These are phyloP conservation scores for Alnus rubra DNA, from an alignment of 306 rosid genomes.

Conservation along the genomic window DNA sequence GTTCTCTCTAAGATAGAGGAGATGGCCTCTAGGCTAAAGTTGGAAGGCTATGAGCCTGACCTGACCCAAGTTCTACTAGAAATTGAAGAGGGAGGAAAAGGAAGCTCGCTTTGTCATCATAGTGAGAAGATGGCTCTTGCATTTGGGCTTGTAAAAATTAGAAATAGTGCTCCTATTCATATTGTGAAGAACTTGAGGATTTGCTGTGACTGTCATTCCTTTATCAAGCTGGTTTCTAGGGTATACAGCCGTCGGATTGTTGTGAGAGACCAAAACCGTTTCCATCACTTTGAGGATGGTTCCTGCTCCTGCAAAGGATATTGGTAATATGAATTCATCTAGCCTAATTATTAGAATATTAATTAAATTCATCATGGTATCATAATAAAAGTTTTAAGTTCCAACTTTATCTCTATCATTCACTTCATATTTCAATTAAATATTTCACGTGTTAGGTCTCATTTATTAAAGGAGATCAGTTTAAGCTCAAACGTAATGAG, in stretches of 20 bases:
- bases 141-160: conserved; percentile 43
- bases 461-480: no score
- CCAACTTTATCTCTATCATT: no score
- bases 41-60: conserved; percentile 59
- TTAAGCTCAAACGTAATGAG: no score
- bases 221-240: conserved; percentile 53
- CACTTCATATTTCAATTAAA: no score
- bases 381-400: no score
- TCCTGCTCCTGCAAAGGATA: conserved; percentile 51
- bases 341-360: neutral
- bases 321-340: conserved; percentile 33
- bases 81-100: conserved; percentile 46
- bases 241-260: conserved; percentile 40
- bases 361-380: no score
- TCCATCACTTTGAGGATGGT: conserved; percentile 54
- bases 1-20: conserved; percentile 41
- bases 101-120: conserved; percentile 37
- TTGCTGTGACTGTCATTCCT: conserved; percentile 58
- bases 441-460: no score
- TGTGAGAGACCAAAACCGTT: conserved; percentile 58
- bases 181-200: conserved; percentile 62
- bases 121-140: conserved; percentile 67
- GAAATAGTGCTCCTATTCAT: conserved; percentile 40
- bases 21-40: conserved; percentile 39
- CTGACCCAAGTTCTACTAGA: conserved; percentile 49